phyloP scores from a whole-genome alignment of 2,329 filamentous ascomycete genomes.

The Aspergillus awamori region DNA sequence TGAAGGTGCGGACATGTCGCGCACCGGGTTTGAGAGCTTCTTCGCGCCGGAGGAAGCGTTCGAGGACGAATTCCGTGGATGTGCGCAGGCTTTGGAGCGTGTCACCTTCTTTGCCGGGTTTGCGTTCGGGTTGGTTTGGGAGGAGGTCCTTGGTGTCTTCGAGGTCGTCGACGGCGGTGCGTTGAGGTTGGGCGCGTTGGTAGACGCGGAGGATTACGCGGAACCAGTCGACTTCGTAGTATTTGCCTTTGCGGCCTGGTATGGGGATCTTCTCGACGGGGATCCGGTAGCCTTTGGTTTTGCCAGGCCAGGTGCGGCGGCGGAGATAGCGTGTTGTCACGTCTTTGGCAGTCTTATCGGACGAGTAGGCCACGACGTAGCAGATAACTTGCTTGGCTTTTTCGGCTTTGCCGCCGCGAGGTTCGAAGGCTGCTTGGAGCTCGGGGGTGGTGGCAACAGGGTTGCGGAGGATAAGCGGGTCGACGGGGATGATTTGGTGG shows the following conservation, averaged over 20 bases:
- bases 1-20: slow-evolving; percentile 73
- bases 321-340: slow-evolving; percentile 90
- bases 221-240: slow-evolving; percentile 88
- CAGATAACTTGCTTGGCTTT: slow-evolving; percentile 86
- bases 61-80: slow-evolving; percentile 81
- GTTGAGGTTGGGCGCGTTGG: slow-evolving; percentile 52
- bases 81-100: slow-evolving; percentile 87
- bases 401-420: slow-evolving; percentile 79
- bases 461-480: slow-evolving; percentile 68
- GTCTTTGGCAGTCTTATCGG: slow-evolving; percentile 89
- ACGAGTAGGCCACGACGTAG: slow-evolving; percentile 81
- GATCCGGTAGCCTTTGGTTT: slow-evolving; percentile 83
- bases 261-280: slow-evolving; percentile 78
- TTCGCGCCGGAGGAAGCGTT: slow-evolving; percentile 85
- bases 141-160: slow-evolving; percentile 80
- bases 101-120: slow-evolving; percentile 72
- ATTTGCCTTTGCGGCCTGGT: slow-evolving; percentile 74
- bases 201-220: slow-evolving; percentile 77
- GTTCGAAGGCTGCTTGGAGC: slow-evolving; percentile 74
- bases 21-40: slow-evolving; percentile 77
- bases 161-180: slow-evolving; percentile 73
- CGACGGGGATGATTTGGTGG: slow-evolving; percentile 76
- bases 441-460: slow-evolving; percentile 73
- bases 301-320: slow-evolving; percentile 78
- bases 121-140: slow-evolving; percentile 71